Conservation (phyloP, 352 stramenopile genomes). For the Pythium dissimile region DNA sequence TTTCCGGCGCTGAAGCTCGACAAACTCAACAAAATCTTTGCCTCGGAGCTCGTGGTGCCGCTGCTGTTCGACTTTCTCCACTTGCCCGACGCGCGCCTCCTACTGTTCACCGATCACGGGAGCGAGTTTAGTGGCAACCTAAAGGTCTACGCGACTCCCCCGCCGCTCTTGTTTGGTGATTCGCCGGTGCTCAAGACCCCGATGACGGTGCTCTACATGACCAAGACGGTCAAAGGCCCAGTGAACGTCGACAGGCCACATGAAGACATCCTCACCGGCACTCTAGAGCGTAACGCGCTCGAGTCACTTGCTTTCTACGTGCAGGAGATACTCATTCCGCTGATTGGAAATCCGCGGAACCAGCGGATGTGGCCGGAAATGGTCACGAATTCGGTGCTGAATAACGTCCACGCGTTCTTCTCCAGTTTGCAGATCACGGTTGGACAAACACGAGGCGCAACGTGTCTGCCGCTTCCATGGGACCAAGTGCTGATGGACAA, state of each 20-base stretch:
- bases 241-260: slow-evolving; percentile 57
- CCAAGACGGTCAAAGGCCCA: slow-evolving; percentile 64
- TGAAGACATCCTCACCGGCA: slow-evolving; percentile 74
- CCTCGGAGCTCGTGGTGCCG: slow-evolving; percentile 53
- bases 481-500: slow-evolving; percentile 66
- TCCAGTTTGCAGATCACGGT: slow-evolving; percentile 87
- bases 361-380: slow-evolving; percentile 80
- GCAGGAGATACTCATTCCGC: slow-evolving; percentile 69
- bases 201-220: slow-evolving; percentile 67
- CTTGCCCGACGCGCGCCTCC: slow-evolving; percentile 46
- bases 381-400: slow-evolving; percentile 72
- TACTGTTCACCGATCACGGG: slow-evolving; percentile 73
- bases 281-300: slow-evolving; percentile 69
- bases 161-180: slow-evolving; percentile 40
- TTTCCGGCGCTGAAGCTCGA: slow-evolving; percentile 64
- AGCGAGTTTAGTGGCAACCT: slow-evolving; percentile 44
- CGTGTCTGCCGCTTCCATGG: slow-evolving; percentile 83
- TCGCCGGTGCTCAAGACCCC: slow-evolving; percentile 22
- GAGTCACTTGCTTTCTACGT: slow-evolving; percentile 72
- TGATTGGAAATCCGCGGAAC: slow-evolving; percentile 76
- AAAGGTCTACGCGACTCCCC: slow-evolving; percentile 63
- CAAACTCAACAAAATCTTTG: slow-evolving; percentile 52
- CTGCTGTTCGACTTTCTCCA: slow-evolving; percentile 75
- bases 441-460: slow-evolving; percentile 78
- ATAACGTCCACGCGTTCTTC: slow-evolving; percentile 77